phyloP scores from a whole-genome alignment of 148 eudicot species.

The Spergularia marina region DNA sequence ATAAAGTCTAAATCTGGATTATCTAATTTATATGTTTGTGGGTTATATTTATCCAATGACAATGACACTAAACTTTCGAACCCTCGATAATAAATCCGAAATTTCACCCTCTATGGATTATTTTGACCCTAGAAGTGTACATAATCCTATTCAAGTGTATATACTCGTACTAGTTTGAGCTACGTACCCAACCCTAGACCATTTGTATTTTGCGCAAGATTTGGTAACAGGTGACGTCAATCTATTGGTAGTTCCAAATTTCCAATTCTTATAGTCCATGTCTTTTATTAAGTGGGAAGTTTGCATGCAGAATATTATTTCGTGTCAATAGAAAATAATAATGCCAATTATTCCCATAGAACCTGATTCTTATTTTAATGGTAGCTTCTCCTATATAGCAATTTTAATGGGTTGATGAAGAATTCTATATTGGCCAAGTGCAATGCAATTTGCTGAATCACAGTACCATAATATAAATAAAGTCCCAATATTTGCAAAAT shows the following conservation, averaged over 20 bases:
- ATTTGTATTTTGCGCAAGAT: background rate
- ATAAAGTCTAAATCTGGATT: too few relatives aligned
- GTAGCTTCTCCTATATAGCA: constrained; percentile 11
- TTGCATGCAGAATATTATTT: constrained; percentile 22
- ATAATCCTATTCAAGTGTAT: too few relatives aligned
- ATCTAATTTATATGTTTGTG: too few relatives aligned
- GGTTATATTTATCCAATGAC: too few relatives aligned
- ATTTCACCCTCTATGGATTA: too few relatives aligned
- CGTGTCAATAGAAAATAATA: constrained; percentile 1
- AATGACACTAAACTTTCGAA: too few relatives aligned
- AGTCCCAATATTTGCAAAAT: background rate
- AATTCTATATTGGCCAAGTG: background rate
- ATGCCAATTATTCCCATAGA: constrained; percentile 15
- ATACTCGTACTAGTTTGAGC: too few relatives aligned
- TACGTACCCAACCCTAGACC: too few relatives aligned
- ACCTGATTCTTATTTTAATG: constrained; percentile 26
- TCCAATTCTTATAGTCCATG: constrained; percentile 3
- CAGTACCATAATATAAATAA: background rate
- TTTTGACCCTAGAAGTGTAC: too few relatives aligned
- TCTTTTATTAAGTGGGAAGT: constrained; percentile 6
- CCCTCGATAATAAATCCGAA: too few relatives aligned
- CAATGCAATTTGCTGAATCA: constrained; percentile 15
- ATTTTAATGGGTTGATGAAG: background rate
- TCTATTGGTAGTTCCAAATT: constrained; percentile 8
- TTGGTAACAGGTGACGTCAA: constrained; percentile 19